These are phyloP conservation scores for Ceratocystiopsis sp. DNA, from an alignment of 2,329 filamentous ascomycete species.

Conservation along the genomic window DNA sequence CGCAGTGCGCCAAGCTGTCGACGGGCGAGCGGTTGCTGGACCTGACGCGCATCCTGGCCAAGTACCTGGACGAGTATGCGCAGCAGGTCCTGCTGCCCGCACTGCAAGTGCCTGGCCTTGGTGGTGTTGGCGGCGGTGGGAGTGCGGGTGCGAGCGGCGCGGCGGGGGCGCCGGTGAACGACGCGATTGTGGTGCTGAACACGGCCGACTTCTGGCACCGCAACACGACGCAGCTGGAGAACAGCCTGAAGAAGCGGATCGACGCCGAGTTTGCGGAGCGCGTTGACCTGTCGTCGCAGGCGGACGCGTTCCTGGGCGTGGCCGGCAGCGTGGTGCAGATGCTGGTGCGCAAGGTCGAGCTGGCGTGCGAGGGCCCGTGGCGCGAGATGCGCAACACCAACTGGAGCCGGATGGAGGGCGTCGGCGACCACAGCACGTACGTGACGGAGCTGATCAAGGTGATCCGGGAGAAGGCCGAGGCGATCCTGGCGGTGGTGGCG, in stretches of 20 bases:
- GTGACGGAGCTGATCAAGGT: slow-evolving; percentile 64
- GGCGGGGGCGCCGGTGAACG: slow-evolving; percentile 42
- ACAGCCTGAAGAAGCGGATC: slow-evolving; percentile 82
- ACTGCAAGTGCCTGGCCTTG: slow-evolving; percentile 22
- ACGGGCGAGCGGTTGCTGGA: slow-evolving; percentile 78
- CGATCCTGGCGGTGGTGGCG: slow-evolving; percentile 60
- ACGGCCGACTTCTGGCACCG: slow-evolving; percentile 95
- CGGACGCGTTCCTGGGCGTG: slow-evolving; percentile 88
- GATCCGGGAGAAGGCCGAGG: slow-evolving; percentile 52
- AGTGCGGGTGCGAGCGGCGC: background rate
- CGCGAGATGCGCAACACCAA: slow-evolving; percentile 93
- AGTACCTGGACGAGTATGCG: slow-evolving; percentile 88
- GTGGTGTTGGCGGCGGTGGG: background rate
- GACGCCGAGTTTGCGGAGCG: slow-evolving; percentile 58
- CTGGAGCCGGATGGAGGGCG: slow-evolving; percentile 85
- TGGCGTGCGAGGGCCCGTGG: slow-evolving; percentile 74
- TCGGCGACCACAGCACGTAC: slow-evolving; percentile 86
- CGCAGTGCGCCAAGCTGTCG: slow-evolving; percentile 90
- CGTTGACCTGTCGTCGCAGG: slow-evolving; percentile 82
- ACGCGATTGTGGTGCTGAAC: slow-evolving; percentile 76
- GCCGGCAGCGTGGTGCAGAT: slow-evolving; percentile 74
- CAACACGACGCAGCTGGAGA: slow-evolving; percentile 83
- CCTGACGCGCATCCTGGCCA: slow-evolving; percentile 68
- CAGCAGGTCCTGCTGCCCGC: slow-evolving; percentile 76
- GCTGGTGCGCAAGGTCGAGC: slow-evolving; percentile 68